Conservation (phyloP, 2,329 filamentous ascomycete genomes). For the Botrytis squamosa region DNA sequence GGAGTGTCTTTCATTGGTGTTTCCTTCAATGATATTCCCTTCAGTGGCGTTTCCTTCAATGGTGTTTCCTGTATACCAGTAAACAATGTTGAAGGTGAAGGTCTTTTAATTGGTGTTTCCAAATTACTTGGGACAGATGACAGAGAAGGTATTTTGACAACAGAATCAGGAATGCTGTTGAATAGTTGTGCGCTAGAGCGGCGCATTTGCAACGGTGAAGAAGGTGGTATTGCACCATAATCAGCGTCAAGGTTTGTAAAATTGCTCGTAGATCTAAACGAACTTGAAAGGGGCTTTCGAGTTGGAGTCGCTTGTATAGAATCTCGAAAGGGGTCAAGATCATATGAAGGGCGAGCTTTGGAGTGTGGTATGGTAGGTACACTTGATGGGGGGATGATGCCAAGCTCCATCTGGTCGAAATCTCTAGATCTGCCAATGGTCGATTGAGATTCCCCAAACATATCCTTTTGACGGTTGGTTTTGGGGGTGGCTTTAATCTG, state of each 20-base stretch:
- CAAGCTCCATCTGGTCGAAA: constrained; percentile 23
- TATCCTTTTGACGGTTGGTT: constrained; percentile 34
- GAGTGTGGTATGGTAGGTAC: constrained; percentile 36
- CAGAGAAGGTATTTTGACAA: constrained; percentile 22
- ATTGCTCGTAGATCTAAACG: not conserved
- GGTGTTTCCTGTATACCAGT: constrained; percentile 27
- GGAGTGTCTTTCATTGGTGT: constrained; percentile 32
- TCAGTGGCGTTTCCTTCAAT: constrained; percentile 32
- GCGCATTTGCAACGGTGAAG: constrained; percentile 33
- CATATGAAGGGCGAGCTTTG: constrained; percentile 24
- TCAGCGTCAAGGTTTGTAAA: constrained; percentile 7
- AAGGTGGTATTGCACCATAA: constrained; percentile 27
- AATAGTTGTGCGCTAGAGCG: constrained; percentile 36
- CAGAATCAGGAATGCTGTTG: constrained; percentile 30
- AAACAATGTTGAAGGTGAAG: not conserved
- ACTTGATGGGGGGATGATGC: constrained; percentile 33
- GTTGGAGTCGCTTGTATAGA: constrained; percentile 38
- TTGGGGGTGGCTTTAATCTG: constrained; percentile 40
- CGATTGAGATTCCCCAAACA: constrained; percentile 28
- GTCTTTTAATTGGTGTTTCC: constrained; percentile 35
- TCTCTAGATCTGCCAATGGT: constrained; percentile 10
- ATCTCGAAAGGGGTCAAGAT: constrained; percentile 28
- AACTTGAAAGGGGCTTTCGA: constrained; percentile 24
- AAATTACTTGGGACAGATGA: constrained; percentile 24
- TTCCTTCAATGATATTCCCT: constrained; percentile 27